A percentile compares a stretch with the other conserved stretches of the same genome.
phyloP scores from a whole-genome alignment of 306 rosid genomes.

The Corylus americana region DNA sequence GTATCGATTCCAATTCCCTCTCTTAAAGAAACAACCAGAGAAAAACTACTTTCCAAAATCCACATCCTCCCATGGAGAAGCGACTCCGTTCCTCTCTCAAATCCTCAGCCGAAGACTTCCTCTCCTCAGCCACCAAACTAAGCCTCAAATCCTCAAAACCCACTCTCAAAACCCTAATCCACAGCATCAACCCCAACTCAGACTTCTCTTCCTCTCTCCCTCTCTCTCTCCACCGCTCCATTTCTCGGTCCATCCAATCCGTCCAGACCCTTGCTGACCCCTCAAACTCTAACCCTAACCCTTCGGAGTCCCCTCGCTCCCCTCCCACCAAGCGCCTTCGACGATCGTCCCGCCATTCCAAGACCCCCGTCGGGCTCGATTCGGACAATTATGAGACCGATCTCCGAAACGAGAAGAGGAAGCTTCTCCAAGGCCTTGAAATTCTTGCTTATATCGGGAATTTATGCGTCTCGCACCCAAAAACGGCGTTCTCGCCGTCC shows the following conservation, averaged over 20 bases:
- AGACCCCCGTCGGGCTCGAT: constrained; percentile 18
- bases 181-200: constrained; percentile 57
- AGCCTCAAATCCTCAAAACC: constrained; percentile 65
- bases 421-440: constrained; percentile 47
- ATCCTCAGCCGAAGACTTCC: constrained; percentile 65
- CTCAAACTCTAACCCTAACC: constrained; percentile 20
- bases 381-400: constrained; percentile 14
- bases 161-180: constrained; percentile 68
- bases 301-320: constrained; percentile 44
- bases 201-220: constrained; percentile 63
- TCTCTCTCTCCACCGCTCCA: constrained; percentile 47
- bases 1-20: not conserved
- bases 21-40: not conserved
- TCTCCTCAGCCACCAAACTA: constrained; percentile 46
- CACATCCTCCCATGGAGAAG: constrained; percentile 54
- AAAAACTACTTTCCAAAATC: not conserved
- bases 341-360: constrained; percentile 56
- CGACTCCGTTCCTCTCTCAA: constrained; percentile 66
- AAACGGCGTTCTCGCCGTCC: constrained; percentile 38
- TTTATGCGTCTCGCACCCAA: constrained; percentile 72
- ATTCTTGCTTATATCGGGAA: constrained; percentile 40
- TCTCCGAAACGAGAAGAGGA: constrained; percentile 23
- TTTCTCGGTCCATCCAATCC: constrained; percentile 46
- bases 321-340: constrained; percentile 72
- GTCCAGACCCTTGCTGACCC: constrained; percentile 39